Evolutionary conservation across 2,329 filamentous ascomycete genomes (phyloP), one percentile per base, ranked within the genome.

Genomic region (Stagonosporopsis tanaceti): DNA sequence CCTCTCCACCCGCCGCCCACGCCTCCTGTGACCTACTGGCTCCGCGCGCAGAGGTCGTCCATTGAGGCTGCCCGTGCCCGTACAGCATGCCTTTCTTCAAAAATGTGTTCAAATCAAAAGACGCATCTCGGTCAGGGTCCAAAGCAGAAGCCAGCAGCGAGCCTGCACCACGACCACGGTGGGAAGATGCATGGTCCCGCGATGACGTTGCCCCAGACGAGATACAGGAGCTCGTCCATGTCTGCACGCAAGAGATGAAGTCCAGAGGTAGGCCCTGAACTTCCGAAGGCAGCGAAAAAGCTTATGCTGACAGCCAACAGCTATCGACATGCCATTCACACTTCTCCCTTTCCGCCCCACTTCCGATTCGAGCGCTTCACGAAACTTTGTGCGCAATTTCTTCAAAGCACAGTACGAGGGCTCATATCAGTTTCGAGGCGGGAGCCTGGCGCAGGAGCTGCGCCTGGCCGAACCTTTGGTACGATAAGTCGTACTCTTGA

Each of bases 381-480:
- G 93, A 74, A 94, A 90, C 22, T 98, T 98, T 70, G 85, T 99
- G 68, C 89, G 92, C 72, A 93, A 94, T 78, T 98, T 92, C 79
- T 99, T 97, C 81, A 90, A 90, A 72, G 83, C 86, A 56, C 81
- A 81, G 75, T 84, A 80, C 78, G 83, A 89, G 58, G 82, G 82
- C 55, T 80, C 89, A 34, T 70, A 74, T 2, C 80, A 81, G 50
- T 81, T 84, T 58, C 84, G 81, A 44, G 93, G 93, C 41, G 89
- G 93, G 60, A 79, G 80, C 44, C 82, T 99, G 72, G 80, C 85
- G 60, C 93, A 95, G 76, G 95, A 99, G 79, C 81, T 99, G 66
- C 91, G 93, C 62, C 88, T 99, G 80, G 92, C 91, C 25, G 94
- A 97, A 77, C 93, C 94, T 57, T 92, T 97, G 89, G 94, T 97